phyloP scores from a whole-genome alignment of 345 rosid genomes.

The Durio zibethinus region DNA sequence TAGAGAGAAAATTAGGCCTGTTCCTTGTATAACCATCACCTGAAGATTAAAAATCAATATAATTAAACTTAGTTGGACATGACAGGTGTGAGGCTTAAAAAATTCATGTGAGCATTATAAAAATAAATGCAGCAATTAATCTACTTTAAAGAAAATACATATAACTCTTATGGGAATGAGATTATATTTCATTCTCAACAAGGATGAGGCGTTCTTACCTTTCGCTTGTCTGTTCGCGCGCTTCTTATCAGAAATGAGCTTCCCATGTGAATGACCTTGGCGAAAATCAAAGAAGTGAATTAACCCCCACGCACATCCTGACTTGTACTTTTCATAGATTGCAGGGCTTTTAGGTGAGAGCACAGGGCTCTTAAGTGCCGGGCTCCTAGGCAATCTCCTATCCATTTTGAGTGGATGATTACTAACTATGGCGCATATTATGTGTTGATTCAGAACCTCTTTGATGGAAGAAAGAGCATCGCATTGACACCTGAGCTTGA shows the following conservation, averaged over 20 bases:
- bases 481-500: neutral
- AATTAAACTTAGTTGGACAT: neutral
- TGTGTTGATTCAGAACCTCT: neutral
- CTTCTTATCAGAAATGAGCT: slow-evolving; percentile 45
- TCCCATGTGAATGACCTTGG: slow-evolving; percentile 38
- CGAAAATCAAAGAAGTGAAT: slow-evolving; percentile 49
- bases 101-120: neutral
- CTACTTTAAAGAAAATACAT: neutral
- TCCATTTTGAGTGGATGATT: slow-evolving; percentile 26
- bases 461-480: slow-evolving; percentile 1
- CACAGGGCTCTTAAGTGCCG: slow-evolving; percentile 41
- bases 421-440: neutral
- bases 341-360: slow-evolving; percentile 53
- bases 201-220: slow-evolving; percentile 29
- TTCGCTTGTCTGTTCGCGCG: slow-evolving; percentile 30
- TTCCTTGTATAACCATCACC: slow-evolving; percentile 34
- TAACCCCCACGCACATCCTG: slow-evolving; percentile 59
- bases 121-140: neutral
- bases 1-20: slow-evolving; percentile 37
- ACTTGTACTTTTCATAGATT: slow-evolving; percentile 52
- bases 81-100: neutral
- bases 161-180: neutral
- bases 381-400: slow-evolving; percentile 47
- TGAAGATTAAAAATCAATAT: slow-evolving; percentile 22
- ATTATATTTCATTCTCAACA: neutral